Percentiles rank a stretch among this genome's conserved stretches.
phyloP scores from a whole-genome alignment of 495 filamentous ascomycete genomes.

The Podospora pseudopauciseta region DNA sequence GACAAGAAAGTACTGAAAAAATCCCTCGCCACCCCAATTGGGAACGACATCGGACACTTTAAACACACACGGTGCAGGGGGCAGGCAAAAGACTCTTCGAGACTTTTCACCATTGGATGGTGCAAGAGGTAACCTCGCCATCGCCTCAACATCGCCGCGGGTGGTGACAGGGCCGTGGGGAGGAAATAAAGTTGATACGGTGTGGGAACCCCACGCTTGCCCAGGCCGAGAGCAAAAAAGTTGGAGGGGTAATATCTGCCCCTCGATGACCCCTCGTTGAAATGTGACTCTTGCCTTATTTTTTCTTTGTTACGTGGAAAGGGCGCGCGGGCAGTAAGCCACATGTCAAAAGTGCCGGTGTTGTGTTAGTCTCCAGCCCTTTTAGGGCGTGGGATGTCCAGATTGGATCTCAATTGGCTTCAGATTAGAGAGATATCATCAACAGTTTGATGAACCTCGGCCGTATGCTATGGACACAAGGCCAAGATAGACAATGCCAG shows the following conservation, averaged over 20 bases:
- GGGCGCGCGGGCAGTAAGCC: too few relatives aligned
- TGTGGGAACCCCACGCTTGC: conserved; percentile 9
- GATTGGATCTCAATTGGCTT: background rate
- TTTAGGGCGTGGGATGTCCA: background rate
- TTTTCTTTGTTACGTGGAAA: background rate
- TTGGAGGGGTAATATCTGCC: conserved; percentile 5
- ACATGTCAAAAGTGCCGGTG: too few relatives aligned
- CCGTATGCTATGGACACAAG: too few relatives aligned
- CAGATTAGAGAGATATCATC: too few relatives aligned
- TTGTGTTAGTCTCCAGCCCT: too few relatives aligned
- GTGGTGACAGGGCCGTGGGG: background rate
- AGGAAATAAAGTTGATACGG: conserved; percentile 15
- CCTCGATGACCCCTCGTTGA: background rate
- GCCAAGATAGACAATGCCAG: too few relatives aligned
- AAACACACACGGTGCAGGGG: conserved; percentile 1
- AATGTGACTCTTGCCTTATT: background rate
- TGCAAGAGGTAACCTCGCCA: background rate
- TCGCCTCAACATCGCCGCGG: background rate
- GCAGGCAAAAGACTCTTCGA: background rate
- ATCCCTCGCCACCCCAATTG: conserved; percentile 21
- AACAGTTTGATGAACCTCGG: too few relatives aligned
- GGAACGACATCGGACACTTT: conserved; percentile 19
- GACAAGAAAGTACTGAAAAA: conserved; percentile 3
- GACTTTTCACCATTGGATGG: background rate
- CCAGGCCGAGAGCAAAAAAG: background rate